Evolutionary conservation across 768 basidiomycete species (phyloP), one percentile per base, ranked within the genome.

Genomic region (Clitopilus passeckerianus): DNA sequence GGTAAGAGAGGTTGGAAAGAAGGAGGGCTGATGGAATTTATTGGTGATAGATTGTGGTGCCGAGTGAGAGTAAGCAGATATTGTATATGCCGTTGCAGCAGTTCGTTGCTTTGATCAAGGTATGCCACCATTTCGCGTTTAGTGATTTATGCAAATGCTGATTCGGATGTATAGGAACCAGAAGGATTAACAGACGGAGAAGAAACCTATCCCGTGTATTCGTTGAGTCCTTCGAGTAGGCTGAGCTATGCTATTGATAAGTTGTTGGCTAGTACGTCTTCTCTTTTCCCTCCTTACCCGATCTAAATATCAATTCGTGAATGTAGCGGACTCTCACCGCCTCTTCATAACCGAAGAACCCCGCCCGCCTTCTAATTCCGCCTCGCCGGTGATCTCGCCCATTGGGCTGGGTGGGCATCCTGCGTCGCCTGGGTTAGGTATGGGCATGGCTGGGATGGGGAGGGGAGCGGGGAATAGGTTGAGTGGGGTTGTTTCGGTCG

Each of bases 121-220:
- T n/a, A n/a, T n/a, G n/a, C n/a, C n/a, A n/a, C n/a, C n/a, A n/a
- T n/a, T n/a, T n/a, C n/a, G n/a, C n/a, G n/a, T n/a, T n/a, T n/a
- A n/a, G n/a, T n/a, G n/a, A n/a, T n/a, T n/a, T n/a, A n/a, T n/a
- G n/a, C n/a, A n/a, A n/a, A n/a, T n/a, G n/a, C n/a, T n/a, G n/a
- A n/a, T n/a, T n/a, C n/a, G n/a, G n/a, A n/a, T n/a, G 12, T 5
- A n/a, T 56, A 90, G 89, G 83, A 80, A 59, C 81, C 86, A 0
- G 81, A 89, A 60, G 91, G 91, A n/a, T 84, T 83, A 5, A 89
- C 82, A 3, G 91, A 93, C 61, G 91, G 91, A 3, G 85, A 70
- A 33, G 91, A 93, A 66, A 85, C 81, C 72, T 92, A 86, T 73
- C 91, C 69, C 89, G 91, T 91, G 0, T 93, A 91, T 69, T 89